A percentile compares a stretch with the other conserved stretches of the same genome.
phyloP scores from a whole-genome alignment of 495 filamentous ascomycete species.

The Lasiosphaeria miniovina region DNA sequence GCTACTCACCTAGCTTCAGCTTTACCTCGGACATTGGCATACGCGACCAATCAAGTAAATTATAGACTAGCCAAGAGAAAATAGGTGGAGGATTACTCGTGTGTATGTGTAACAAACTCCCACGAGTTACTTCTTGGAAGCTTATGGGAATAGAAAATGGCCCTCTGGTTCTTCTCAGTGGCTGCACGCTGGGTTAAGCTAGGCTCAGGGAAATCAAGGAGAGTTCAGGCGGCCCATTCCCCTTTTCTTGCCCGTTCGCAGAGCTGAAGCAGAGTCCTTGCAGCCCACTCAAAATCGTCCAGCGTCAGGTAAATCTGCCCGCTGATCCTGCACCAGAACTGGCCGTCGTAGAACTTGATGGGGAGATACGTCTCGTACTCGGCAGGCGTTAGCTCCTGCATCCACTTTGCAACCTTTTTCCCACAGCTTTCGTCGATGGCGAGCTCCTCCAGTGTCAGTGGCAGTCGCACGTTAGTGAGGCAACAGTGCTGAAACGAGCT shows the following conservation, averaged over 20 bases:
- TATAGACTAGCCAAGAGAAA: too few species aligned
- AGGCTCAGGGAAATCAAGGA: too few species aligned
- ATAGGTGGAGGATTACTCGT: too few species aligned
- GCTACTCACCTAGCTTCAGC: too few species aligned
- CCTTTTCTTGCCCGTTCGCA: constrained; percentile 44
- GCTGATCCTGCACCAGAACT: constrained; percentile 63
- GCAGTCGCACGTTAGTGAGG: constrained; percentile 67
- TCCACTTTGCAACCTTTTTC: neutral
- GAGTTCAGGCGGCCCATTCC: too few species aligned
- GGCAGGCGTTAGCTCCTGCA: constrained; percentile 15
- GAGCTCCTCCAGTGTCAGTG: constrained; percentile 42
- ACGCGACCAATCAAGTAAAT: too few species aligned
- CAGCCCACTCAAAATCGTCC: constrained; percentile 66
- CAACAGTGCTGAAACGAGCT: constrained; percentile 34
- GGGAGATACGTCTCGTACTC: constrained; percentile 62
- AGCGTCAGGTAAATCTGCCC: constrained; percentile 68
- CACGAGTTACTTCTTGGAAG: too few species aligned
- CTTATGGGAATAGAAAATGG: too few species aligned
- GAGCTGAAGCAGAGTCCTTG: constrained; percentile 49
- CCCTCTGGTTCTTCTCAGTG: too few species aligned
- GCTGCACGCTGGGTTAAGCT: too few species aligned
- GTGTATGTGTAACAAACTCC: too few species aligned
- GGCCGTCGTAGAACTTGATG: constrained; percentile 51
- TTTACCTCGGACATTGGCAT: too few species aligned
- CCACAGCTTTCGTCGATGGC: constrained; percentile 5